phyloP scores from a whole-genome alignment of 139 green algal species.

The Micractinium sp. region DNA sequence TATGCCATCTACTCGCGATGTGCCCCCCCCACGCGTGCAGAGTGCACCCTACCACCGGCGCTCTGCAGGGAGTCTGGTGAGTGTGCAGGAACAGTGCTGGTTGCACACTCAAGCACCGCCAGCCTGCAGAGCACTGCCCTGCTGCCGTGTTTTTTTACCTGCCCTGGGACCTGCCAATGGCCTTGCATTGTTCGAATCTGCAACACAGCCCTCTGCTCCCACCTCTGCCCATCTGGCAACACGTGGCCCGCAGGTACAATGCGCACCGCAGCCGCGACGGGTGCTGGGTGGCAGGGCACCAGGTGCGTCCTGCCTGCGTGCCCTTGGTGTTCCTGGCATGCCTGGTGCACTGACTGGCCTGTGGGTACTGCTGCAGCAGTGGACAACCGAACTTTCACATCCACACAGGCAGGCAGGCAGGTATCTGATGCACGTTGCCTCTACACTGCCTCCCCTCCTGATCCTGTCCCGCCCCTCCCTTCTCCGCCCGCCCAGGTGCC shows the following conservation, averaged over 20 bases:
- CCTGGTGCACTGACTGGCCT: neutral
- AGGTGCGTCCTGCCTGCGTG: neutral
- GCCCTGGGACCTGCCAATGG: too few species aligned
- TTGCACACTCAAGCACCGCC: too few species aligned
- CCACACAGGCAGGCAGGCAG: too few species aligned
- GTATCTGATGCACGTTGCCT: too few species aligned
- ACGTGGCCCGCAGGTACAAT: constrained; percentile 29
- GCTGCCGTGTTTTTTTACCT: too few species aligned
- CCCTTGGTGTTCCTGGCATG: neutral
- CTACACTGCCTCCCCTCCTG: too few species aligned
- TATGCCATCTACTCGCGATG: too few species aligned
- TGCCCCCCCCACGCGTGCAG: constrained; percentile 13
- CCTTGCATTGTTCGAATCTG: too few species aligned
- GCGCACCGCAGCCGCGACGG: constrained; percentile 60
- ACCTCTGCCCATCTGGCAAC: too few species aligned
- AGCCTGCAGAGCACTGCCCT: too few species aligned
- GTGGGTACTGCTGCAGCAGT: neutral
- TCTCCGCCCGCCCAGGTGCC: neutral
- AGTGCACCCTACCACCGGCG: constrained; percentile 40
- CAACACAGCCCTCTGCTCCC: too few species aligned
- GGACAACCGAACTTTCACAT: neutral
- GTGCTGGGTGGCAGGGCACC: constrained; percentile 43
- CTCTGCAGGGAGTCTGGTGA: constrained; percentile 56
- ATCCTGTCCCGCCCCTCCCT: neutral
- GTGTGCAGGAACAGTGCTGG: too few species aligned